Base-by-base conservation (phyloP, 2,329 filamentous ascomycete genomes). In the Apiospora malaysiana region DNA sequence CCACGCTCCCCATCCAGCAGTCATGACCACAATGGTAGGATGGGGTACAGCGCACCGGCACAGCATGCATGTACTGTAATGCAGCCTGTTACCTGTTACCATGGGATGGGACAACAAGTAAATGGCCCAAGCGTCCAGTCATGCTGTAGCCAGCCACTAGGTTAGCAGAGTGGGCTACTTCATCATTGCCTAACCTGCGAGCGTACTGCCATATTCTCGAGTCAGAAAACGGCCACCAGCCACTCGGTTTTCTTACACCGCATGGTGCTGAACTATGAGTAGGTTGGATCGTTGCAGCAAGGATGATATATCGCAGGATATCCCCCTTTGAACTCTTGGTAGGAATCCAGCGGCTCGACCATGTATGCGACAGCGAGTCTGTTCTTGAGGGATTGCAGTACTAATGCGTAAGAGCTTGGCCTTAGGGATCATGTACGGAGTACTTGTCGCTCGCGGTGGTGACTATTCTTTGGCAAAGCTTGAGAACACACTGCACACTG, bases 51-150 rank as follows among this genome's bases (percentile, higher is more conserved):
- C 42, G 16, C 16, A 2, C 2, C 21, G 3, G 45, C 43, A 18
- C 14, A 47, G 45, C 45, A 63, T 63, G n/a, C n/a, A n/a, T n/a
- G n/a, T n/a, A n/a, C n/a, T n/a, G 27, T n/a, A 63, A n/a, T 63
- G 32, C 56, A 12, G 32, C 32, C 32, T 32, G 32, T 32, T 32
- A 18, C 56, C n/a, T 32, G 21, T n/a, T 63, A n/a, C 32, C 21
- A 40, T 9, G 21, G 56, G 32, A 40, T 18, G n/a, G n/a, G n/a
- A n/a, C n/a, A n/a, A n/a, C n/a, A n/a, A 63, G 23, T 14, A 9
- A 40, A n/a, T 23, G 56, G 56, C 56, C 56, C 56, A 40, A 63
- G 56, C 56, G 56, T 63, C 51, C 1, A 59, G 16, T 45, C 42
- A 45, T 45, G 51, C 51, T 59, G 51, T 37, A 10, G 37, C 51